These are phyloP conservation scores for Gossypium gossypioides DNA, from an alignment of 441 rosid species.

Conservation along the genomic window DNA sequence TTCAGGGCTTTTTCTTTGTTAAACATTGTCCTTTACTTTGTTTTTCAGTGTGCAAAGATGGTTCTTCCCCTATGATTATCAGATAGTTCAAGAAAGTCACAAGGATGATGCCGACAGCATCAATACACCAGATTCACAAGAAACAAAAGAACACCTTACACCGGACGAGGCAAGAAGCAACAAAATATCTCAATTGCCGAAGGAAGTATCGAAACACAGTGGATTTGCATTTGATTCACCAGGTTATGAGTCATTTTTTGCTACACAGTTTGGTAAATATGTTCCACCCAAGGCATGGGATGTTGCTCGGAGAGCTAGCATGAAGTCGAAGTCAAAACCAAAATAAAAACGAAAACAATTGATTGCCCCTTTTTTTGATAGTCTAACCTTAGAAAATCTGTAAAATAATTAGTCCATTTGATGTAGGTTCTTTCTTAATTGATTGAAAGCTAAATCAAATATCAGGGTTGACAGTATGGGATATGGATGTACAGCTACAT, in stretches of 20 bases:
- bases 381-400: conserved; percentile 16
- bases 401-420: conserved; percentile 25
- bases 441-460: neutral
- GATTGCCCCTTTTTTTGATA: conserved; percentile 3
- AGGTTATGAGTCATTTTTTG: conserved; percentile 91
- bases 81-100: conserved; percentile 85
- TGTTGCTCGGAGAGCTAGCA: conserved; percentile 89
- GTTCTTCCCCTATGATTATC: conserved; percentile 93
- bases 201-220: conserved; percentile 80
- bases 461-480: neutral
- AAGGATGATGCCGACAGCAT: conserved; percentile 54
- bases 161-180: conserved; percentile 74
- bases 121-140: conserved; percentile 35
- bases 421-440: neutral
- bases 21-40: neutral
- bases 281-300: conserved; percentile 99
- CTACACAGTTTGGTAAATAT: conserved; percentile 64
- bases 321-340: conserved; percentile 41
- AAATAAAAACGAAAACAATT: conserved; percentile 31
- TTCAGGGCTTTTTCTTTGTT: neutral
- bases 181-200: conserved; percentile 78
- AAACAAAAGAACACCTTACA: conserved; percentile 54
- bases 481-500: conserved; percentile 22
- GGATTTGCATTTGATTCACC: conserved; percentile 98
- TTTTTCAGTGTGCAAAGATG: conserved; percentile 67